Evolutionary conservation across 1,284 basidiomycete genomes (phyloP).

Genomic region (Ustilago esculenta): DNA sequence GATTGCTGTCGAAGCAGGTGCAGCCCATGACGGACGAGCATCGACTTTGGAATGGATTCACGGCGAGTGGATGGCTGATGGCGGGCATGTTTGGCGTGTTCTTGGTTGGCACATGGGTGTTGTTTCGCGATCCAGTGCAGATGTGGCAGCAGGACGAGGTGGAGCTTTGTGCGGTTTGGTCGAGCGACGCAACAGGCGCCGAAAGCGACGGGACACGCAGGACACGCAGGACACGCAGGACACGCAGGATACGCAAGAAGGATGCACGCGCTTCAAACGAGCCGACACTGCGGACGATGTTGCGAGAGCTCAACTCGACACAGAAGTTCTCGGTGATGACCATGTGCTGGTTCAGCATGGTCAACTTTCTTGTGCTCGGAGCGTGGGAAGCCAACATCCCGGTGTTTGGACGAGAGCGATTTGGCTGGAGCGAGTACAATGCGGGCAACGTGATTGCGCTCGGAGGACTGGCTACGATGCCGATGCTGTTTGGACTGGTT

Average conservation of each 20-base stretch:
- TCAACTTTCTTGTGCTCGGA: constrained; percentile 48
- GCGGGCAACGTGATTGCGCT: constrained; percentile 51
- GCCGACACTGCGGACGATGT: constrained; percentile 24
- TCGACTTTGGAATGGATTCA: constrained; percentile 47
- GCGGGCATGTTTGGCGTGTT: constrained; percentile 35
- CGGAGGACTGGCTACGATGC: constrained; percentile 42
- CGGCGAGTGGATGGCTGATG: constrained; percentile 48
- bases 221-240: too few species aligned
- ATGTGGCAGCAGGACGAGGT: neutral
- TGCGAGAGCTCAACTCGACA: constrained; percentile 28
- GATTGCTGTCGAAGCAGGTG: constrained; percentile 34
- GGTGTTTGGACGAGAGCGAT: constrained; percentile 33
- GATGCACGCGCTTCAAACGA: neutral
- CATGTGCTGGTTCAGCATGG: constrained; percentile 55
- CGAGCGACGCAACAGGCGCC: neutral
- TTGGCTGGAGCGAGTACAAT: constrained; percentile 47
- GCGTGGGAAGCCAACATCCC: constrained; percentile 54
- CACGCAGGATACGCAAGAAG: too few species aligned
- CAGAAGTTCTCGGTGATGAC: constrained; percentile 42
- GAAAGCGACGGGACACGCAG: too few species aligned
- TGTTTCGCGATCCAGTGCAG: constrained; percentile 30
- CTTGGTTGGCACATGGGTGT: constrained; percentile 20
- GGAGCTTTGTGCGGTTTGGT: constrained; percentile 7
- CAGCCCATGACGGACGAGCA: constrained; percentile 30
- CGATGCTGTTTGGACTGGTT: constrained; percentile 43